These are phyloP conservation scores for Lasiodiplodia citricola DNA, from an alignment of 2,329 filamentous ascomycete species.

Conservation along the genomic window DNA sequence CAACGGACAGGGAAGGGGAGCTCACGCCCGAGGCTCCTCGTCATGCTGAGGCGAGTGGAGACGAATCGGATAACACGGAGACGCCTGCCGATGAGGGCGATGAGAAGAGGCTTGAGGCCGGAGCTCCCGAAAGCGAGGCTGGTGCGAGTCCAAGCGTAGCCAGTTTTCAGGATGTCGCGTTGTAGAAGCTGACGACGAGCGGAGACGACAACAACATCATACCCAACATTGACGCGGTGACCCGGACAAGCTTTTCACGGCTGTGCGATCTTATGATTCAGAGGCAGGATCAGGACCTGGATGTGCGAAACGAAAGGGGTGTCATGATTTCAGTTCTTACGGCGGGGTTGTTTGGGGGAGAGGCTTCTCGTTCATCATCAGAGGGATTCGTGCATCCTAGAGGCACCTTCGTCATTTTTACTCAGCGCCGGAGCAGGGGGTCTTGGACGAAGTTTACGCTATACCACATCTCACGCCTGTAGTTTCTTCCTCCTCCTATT, in stretches of 20 bases:
- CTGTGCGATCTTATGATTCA: constrained; percentile 16
- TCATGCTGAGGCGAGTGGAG: constrained; percentile 10
- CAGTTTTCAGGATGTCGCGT: constrained; percentile 22
- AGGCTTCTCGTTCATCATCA: background rate
- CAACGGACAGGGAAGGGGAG: constrained; percentile 22
- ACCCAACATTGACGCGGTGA: constrained; percentile 17
- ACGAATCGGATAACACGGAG: constrained; percentile 24
- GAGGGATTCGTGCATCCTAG: background rate
- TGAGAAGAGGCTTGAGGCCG: constrained; percentile 18
- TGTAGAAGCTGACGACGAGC: constrained; percentile 19
- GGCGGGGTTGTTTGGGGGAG: background rate
- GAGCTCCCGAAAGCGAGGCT: constrained; percentile 12
- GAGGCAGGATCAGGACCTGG: background rate
- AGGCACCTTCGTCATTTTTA: background rate
- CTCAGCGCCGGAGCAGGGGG: constrained; percentile 8
- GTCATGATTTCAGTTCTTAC: constrained; percentile 13
- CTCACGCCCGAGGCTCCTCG: background rate
- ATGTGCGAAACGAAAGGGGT: background rate
- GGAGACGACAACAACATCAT: constrained; percentile 18
- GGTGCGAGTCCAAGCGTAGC: constrained; percentile 21
- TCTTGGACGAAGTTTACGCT: constrained; percentile 14
- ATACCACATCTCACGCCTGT: constrained; percentile 19
- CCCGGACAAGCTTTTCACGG: constrained; percentile 12
- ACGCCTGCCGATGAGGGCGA: background rate
- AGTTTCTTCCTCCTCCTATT: constrained; percentile 6